Base-by-base conservation (phyloP, 805 yeast genomes). In the Alloascoidea hylecoeti region DNA sequence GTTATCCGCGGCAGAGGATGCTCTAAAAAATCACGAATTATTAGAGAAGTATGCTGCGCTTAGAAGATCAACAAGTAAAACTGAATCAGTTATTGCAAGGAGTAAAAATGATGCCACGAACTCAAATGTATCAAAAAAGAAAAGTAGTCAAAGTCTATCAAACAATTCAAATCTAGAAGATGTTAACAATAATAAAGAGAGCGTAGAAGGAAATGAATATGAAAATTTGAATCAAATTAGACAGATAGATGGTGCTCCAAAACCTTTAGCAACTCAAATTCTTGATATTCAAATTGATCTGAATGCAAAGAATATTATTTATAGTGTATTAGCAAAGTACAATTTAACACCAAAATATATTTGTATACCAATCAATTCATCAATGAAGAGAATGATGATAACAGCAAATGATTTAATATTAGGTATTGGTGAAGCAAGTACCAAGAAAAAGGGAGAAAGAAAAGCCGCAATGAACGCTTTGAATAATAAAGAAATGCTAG, bases 1-100 rank as follows among this genome's bases (percentile, higher is more conserved):
- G 0, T 55, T 72, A 16, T 63, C 78, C 39, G 96, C 96, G 0
- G 98, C 98, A 0, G 78, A 78, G 76, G 61, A 64, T 38, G 95
- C 89, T 0, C 59, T 89, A 35, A 56, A 60, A 6, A 74, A 83
- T 35, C 69, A 68, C 34, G 61, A 60, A 0, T 41, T 72, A 18
- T 61, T 85, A 35, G 88, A 79, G 42, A 77, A 77, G 48, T 83
- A 70, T 51, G 72, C 74, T 12, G 63, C 64, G 33, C 42, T 66
- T 15, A 61, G 95, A 42, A 66, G 76, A n/a, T 39, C 33, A 5
- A 38, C 39, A 9, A 45, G 43, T 2, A 36, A 37, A 28, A 9
- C 30, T 23, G 30, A 9, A 9, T 23, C 30, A 9, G 30, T 23
- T 9, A 23, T 23, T 23, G n/a, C n/a, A n/a, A 23, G n/a, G n/a